Conservation (phyloP, 345 rosid genomes). For the Salix koriyanagi region DNA sequence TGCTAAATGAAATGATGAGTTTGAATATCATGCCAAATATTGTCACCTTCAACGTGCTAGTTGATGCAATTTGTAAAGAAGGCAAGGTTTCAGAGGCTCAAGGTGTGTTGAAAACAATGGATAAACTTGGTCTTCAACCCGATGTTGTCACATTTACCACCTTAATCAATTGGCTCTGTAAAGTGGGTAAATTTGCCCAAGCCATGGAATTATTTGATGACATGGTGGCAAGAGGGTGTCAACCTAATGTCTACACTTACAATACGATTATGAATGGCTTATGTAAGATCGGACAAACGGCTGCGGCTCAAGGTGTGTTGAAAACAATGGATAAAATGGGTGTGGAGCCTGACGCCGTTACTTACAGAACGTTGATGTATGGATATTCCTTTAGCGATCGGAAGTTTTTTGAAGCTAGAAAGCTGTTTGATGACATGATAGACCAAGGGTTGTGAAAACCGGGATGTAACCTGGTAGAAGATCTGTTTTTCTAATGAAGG, state of each 20-base stretch:
- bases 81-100: conserved; percentile 11
- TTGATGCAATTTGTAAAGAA: background rate
- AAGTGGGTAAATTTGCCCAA: background rate
- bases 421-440: no score
- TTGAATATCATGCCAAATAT: background rate
- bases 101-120: background rate
- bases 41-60: conserved; percentile 2
- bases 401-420: no score
- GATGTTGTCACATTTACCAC: no score
- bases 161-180: background rate
- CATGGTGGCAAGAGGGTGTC: background rate
- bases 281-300: background rate
- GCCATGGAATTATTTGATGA: background rate
- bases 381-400: no score
- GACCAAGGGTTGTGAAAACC: no score
- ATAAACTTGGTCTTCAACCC: background rate
- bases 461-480: no score
- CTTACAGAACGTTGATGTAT: no score
- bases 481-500: background rate
- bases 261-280: background rate
- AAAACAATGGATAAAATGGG: conserved; percentile 2
- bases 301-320: background rate
- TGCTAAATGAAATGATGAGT: no score
- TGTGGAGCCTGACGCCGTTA: no score
- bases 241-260: background rate